Evolutionary conservation across 805 yeast genomes (phyloP).

Genomic region (Zygosaccharomyces bisporus): DNA sequence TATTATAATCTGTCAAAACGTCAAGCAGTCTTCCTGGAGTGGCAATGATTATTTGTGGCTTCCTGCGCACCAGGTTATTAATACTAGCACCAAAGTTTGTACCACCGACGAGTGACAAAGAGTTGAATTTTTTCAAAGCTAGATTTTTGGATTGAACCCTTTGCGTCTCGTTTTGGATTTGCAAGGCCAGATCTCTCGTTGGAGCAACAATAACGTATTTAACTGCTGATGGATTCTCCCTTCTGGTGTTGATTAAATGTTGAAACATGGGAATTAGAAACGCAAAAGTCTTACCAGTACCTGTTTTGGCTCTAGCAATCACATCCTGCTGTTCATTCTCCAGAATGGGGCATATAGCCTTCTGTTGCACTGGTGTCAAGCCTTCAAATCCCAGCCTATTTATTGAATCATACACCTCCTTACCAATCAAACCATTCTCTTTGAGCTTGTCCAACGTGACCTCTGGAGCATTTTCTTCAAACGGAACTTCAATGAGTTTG

Average conservation of each 20-base stretch:
- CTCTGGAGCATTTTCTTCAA: slow-evolving; percentile 18
- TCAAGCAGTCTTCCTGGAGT: slow-evolving; percentile 87
- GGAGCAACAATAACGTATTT: slow-evolving; percentile 75
- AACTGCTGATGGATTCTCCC: slow-evolving; percentile 39
- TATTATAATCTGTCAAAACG: slow-evolving; percentile 44
- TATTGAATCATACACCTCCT: slow-evolving; percentile 36
- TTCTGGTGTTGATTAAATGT: slow-evolving; percentile 39
- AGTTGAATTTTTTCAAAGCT: slow-evolving; percentile 33
- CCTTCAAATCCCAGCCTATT: slow-evolving; percentile 44
- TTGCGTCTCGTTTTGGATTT: slow-evolving; percentile 62
- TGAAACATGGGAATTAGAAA: slow-evolving; percentile 79
- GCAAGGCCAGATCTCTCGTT: slow-evolving; percentile 86
- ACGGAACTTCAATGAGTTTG: slow-evolving; percentile 22
- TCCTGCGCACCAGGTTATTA: slow-evolving; percentile 31
- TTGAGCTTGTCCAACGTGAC: slow-evolving; percentile 31
- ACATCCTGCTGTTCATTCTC: slow-evolving; percentile 44
- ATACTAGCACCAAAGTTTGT: slow-evolving; percentile 41
- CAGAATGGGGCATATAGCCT: slow-evolving; percentile 56
- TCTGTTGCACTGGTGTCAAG: slow-evolving; percentile 67
- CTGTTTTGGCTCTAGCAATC: slow-evolving; percentile 88
- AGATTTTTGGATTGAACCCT: slow-evolving; percentile 39
- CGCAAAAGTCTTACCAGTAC: slow-evolving; percentile 92
- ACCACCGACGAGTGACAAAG: slow-evolving; percentile 68
- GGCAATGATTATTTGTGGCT: slow-evolving; percentile 66
- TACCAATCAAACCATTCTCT: slow-evolving; percentile 31